Base-by-base conservation (phyloP, 2,329 filamentous ascomycete species). In the Botrytis sinoallii region DNA sequence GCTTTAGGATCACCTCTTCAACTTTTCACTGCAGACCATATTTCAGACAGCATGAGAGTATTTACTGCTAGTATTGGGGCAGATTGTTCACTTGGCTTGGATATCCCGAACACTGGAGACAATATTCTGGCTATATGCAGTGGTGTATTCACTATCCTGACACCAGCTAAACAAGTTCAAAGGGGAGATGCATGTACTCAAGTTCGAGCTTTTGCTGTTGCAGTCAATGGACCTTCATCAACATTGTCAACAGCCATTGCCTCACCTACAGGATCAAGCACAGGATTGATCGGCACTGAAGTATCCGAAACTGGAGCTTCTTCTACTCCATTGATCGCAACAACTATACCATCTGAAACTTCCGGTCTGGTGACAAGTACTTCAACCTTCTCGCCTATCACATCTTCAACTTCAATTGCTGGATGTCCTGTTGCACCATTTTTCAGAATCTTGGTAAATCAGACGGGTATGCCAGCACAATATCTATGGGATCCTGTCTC, bases 401-500 rank as follows among this genome's bases (percentile, higher is more conserved):
- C 71, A 46, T 52, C 71, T 38, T 60, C 66, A 44, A 73, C 71
- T 10, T 14, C 71, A 25, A 44, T 38, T 7, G 55, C 71, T 22
- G 59, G 67, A 29, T 76, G 75, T 61, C 42, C 70, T 9, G n/a
- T 76, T 25, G n/a, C 75, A 32, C 74, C 73, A 29, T 76, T 63
- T 25, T 76, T 76, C 64, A 75, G 60, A n/a, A 76, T 76, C n/a
- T 46, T 73, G 18, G 74, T 72, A 29, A 67, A 71, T 18, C 71
- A 72, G n/a, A 59, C 65, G 29, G 74, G 57, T 29, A 40, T 42
- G 25, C 42, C 44, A 16, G 20, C 72, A 29, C 73, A 75, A 48
- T 76, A 76, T 67, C 69, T 76, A 22, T 76, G 73, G 61, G 75
- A 76, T 60, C 74, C 74, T 38, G n/a, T 67, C 7, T 70, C 74